Conservation (phyloP, 495 filamentous ascomycete species). For the Lepraria neglecta region DNA sequence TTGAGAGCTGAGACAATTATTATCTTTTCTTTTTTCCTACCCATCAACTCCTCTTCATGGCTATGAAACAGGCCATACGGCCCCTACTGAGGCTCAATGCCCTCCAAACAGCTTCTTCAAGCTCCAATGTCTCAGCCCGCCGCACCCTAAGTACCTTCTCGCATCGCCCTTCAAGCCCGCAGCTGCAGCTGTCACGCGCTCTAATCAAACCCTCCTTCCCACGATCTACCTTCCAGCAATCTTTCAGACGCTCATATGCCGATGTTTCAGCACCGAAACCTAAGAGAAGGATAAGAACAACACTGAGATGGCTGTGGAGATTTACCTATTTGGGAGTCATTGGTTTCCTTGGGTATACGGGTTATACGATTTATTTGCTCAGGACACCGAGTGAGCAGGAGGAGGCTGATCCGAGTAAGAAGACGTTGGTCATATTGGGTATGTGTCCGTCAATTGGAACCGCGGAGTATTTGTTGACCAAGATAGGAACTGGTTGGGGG, state of each 20-base stretch:
- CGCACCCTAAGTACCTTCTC: constrained; percentile 21
- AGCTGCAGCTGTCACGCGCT: constrained; percentile 18
- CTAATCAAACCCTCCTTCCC: constrained; percentile 17
- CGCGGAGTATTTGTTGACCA: too few relatives aligned
- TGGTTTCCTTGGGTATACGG: constrained; percentile 60
- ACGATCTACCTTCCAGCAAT: constrained; percentile 15
- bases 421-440: constrained; percentile 96
- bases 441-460: constrained; percentile 31
- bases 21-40: background rate
- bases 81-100: constrained; percentile 12
- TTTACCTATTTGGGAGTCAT: constrained; percentile 63
- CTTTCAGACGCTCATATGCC: constrained; percentile 29
- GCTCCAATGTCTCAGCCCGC: constrained; percentile 6
- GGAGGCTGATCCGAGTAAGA: constrained; percentile 80
- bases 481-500: constrained; percentile 87
- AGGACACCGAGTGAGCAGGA: constrained; percentile 76
- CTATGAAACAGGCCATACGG: constrained; percentile 20
- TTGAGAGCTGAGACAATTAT: background rate
- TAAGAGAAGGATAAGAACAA: constrained; percentile 33
- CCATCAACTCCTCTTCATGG: constrained; percentile 7
- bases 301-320: constrained; percentile 69
- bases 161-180: background rate
- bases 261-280: constrained; percentile 27
- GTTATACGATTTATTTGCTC: constrained; percentile 73
- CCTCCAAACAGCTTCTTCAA: background rate